Base-by-base conservation (phyloP, 148 eudicot species). In the Drosera capensis region DNA sequence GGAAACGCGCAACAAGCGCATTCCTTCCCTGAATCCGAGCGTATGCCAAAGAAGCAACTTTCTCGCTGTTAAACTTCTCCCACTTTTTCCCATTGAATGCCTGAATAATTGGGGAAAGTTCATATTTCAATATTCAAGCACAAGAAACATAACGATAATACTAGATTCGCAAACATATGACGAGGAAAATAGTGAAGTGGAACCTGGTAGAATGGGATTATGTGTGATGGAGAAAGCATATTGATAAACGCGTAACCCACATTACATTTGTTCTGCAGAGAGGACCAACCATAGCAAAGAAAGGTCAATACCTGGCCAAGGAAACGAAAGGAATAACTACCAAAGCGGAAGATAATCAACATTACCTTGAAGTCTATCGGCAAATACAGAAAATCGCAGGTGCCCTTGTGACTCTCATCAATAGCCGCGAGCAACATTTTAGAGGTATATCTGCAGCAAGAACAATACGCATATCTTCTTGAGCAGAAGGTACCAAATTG, bases 171-270 rank as follows among this genome's bases (percentile, higher is more conserved):
- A n/a, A n/a, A n/a, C n/a, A n/a, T n/a, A 4, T 34, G 6, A 28
- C 4, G n/a, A 34, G 38, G 5, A 34, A 11, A 4, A 13, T 9
- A 6, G 17, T 12, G 26, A 25, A 52, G 46, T 19, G 42, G 36
- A 55, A 88, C 96, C 94, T 79, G 50, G 35, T 72, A 83, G 45
- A 88, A 88, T 7, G 83, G 81, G 44, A 83, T 65, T 19, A 88
- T 80, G 42, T 80, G 80, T 11, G 70, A 51, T 45, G 96, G 96
- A 38, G 86, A 75, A 51, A 71, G 29, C 96, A 88, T 88, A 58
- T 88, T 88, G 58, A 88, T 88, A 51, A 88, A 88, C 15, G 96
- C 96, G 52, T 88, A 88, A 35, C 96, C 96, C 30, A 88, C 94
- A 55, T 88, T 88, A 79, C 97, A 88, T 59, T 83, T 88, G 40